Evolutionary conservation across 1,284 basidiomycete species (phyloP), one percentile per base, ranked within the genome.

Genomic region (Ceratobasidium sp.): DNA sequence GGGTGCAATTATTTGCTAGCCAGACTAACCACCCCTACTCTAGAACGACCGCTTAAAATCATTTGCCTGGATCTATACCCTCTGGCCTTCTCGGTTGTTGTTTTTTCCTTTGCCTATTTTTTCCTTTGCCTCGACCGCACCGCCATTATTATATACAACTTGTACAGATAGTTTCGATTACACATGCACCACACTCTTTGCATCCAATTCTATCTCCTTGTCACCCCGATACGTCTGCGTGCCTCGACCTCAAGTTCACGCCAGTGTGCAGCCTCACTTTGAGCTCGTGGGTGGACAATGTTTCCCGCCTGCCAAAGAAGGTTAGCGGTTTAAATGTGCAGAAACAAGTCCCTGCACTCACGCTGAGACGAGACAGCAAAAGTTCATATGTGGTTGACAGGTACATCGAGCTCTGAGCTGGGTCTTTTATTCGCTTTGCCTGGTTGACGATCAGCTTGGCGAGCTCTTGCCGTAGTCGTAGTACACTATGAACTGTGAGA

Each of bases 381-480:
- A 85, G 82, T 73, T 94, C 92, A 78, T 91, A 97, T 49, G 92
- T 84, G 3, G 85, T 85, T 3, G 88, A 89, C 73, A 91, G 85
- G 73, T 89, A 88, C 1, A 87, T 90, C 8, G 89, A 88, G 77
- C 84, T 87, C 49, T 87, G 83, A 0, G 86, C 81, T 0, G 83
- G 79, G 76, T 94, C 90, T 28, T 83, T 83, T 66, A 89, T 85
- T 75, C 89, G 90, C 60, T 85, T 83, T 2, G 90, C 86, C 78
- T 96, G 93, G 25, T 84, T 84, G 42, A 84, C 80, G 73, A 95
- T 86, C n/a, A 96, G 83, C 75, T 90, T 91, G 58, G 88, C 84
- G n/a, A 96, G 79, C 79, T 96, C 95, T 77, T 89, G 87, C 48
- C 94, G 87, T 63, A 97, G 80, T n/a, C 94, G 90, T n/a, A 89